Conservation (phyloP, 2,329 filamentous ascomycete species). For the Nemania diffusa region DNA sequence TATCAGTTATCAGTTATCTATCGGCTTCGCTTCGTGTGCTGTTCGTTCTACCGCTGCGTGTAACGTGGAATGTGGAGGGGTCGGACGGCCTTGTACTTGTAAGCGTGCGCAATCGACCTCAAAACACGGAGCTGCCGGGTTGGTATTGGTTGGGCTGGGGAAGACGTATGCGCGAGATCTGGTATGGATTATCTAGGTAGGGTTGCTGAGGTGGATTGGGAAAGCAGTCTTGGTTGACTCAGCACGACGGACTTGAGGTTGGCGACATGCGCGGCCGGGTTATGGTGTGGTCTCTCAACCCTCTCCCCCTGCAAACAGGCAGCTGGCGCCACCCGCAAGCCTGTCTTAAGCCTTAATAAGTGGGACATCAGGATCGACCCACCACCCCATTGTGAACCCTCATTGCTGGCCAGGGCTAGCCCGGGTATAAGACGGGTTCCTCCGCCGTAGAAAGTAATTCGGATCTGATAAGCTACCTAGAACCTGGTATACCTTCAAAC, state of each 20-base stretch:
- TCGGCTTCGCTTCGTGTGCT: conserved; percentile 4
- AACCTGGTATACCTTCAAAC: no score
- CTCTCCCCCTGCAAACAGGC: neutral
- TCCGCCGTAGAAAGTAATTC: neutral
- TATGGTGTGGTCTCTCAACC: neutral
- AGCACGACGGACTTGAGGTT: neutral
- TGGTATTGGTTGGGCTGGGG: conserved; percentile 6
- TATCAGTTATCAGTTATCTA: neutral
- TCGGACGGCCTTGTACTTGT: neutral
- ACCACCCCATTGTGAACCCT: no score
- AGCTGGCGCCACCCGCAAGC: conserved; percentile 17
- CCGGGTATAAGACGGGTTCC: no score
- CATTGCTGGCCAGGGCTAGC: no score
- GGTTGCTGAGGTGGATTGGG: conserved; percentile 3
- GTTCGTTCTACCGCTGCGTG: conserved; percentile 4
- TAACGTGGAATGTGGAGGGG: neutral
- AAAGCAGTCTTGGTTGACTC: neutral
- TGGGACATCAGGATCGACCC: no score
- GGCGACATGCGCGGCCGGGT: neutral
- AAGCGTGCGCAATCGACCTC: neutral
- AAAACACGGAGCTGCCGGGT: neutral
- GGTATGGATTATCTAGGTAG: conserved; percentile 8
- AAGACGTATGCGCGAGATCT: conserved; percentile 14
- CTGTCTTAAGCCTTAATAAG: neutral
- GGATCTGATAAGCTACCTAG: neutral